Conservation (phyloP, 345 rosid species). For the Abelmoschus esculentus region DNA sequence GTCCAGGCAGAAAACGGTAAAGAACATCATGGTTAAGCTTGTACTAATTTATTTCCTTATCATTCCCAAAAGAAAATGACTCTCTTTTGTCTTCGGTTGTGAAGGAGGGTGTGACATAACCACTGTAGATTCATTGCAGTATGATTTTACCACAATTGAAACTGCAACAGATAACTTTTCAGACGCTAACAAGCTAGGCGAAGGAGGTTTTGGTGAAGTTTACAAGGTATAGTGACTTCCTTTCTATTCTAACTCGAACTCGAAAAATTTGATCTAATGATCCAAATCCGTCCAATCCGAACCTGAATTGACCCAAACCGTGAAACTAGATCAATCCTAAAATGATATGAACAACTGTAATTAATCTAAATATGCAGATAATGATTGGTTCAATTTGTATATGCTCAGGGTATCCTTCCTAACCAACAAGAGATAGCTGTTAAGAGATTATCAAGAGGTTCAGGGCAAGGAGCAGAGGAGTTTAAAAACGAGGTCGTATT, state of each 20-base stretch:
- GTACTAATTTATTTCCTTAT: not conserved
- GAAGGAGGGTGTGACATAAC: not conserved
- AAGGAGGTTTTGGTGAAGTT: not conserved
- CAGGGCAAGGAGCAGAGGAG: not conserved
- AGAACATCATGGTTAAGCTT: not conserved
- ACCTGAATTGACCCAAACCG: too few relatives aligned
- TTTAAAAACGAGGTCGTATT: conserved; percentile 10
- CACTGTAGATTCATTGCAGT: not conserved
- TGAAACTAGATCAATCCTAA: too few relatives aligned
- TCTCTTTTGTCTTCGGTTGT: not conserved
- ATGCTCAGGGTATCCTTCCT: not conserved
- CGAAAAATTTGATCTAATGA: too few relatives aligned
- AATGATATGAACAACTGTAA: too few relatives aligned
- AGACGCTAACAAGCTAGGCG: not conserved
- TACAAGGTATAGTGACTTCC: not conserved
- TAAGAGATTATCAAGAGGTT: not conserved
- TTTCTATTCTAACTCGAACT: too few relatives aligned
- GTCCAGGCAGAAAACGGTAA: not conserved
- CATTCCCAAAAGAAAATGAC: not conserved
- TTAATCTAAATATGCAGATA: too few relatives aligned
- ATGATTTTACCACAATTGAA: not conserved
- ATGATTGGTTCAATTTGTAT: not conserved
- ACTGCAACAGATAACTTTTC: not conserved
- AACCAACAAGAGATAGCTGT: not conserved
- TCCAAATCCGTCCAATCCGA: too few relatives aligned